Evolutionary conservation across 805 yeast genomes (phyloP), one percentile per base, ranked within the genome.

Genomic region (Cyberlindnera bimundalis): DNA sequence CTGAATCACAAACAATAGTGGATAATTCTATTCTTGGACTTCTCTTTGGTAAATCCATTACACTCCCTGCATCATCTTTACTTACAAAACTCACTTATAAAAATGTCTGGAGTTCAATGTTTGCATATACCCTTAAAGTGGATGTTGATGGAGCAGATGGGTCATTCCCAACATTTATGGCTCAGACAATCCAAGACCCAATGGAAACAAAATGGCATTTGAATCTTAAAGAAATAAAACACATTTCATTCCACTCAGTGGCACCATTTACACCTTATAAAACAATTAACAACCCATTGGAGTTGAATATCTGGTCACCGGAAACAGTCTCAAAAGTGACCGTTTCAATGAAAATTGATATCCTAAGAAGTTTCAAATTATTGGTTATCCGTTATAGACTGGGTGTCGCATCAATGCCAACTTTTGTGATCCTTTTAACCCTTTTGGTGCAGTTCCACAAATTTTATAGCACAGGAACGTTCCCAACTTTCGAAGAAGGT

Each of bases 191-290:
- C 4, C 64, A 68, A 10, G 79, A 78, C 26, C 84, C 85, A 1
- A 72, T 66, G 50, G 96, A 90, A 58, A 73, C 87, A 0, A 88
- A 87, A 62, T 90, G 91, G 89, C 84, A 80, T 52, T 61, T 83
- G 8, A 71, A 80, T 40, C 44, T 80, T 1, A 58, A 65, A 6
- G 58, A 65, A 4, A 58, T 17, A 60, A 67, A 67, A 43, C 66
- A 54, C 44, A 59, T 69, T 28, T 65, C 64, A 37, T 61, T 69
- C 28, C 91, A 85, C 55, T 83, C 85, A 21, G 70, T 78, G 18
- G 79, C 93, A 0, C 91, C 90, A 2, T 84, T 64, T 53, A 73
- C 79, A 2, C 89, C 93, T 5, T 79, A 70, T 42, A 35, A 35
- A 29, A 33, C 29, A 20, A 26, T 41, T 18, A 23, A 32, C 3